Evolutionary conservation across 192 early-diverging fungal genomes (phyloP).

Genomic region (Dispira parvispora): DNA sequence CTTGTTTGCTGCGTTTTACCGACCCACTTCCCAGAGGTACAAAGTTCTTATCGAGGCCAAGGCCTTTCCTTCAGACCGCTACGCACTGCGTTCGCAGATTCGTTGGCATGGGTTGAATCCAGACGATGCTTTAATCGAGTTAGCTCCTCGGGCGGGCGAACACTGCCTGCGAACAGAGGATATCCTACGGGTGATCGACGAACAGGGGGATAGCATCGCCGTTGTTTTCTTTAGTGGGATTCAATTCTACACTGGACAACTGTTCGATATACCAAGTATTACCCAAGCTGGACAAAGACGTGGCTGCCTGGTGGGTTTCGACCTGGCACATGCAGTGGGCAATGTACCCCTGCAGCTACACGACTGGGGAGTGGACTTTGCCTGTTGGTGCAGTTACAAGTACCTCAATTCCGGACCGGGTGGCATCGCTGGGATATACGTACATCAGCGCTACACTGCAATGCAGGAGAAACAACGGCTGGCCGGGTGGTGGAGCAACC

Average conservation of each 20-base stretch:
- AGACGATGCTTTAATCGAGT: conserved; percentile 45
- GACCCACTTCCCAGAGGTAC: conserved; percentile 49
- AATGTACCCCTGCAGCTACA: conserved; percentile 79
- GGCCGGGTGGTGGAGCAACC: conserved; percentile 89
- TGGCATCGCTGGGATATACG: conserved; percentile 79
- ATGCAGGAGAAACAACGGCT: conserved; percentile 38
- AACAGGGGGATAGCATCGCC: conserved; percentile 60
- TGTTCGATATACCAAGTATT: conserved; percentile 74
- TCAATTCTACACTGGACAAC: conserved; percentile 89
- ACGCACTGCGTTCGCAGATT: conserved; percentile 80
- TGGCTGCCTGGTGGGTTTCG: conserved; percentile 85
- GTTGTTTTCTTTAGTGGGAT: conserved; percentile 79
- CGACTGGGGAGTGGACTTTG: conserved; percentile 96
- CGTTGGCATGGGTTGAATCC: conserved; percentile 65
- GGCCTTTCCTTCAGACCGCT: conserved; percentile 91
- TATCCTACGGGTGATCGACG: conserved; percentile 56
- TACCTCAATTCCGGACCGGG: conserved; percentile 97
- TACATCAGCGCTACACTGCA: conserved; percentile 59
- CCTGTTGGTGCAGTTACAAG: conserved; percentile 98
- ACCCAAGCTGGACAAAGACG: conserved; percentile 59
- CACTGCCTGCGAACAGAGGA: conserved; percentile 53
- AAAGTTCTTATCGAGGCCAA: conserved; percentile 86
- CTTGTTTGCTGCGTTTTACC: conserved; percentile 83
- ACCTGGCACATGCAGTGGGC: conserved; percentile 90
- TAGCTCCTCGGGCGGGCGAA: conserved; percentile 60